A percentile compares a stretch with the other conserved stretches of the same genome.
Conservation (phyloP, 805 yeast species). For the Saturnispora mendoncae region DNA sequence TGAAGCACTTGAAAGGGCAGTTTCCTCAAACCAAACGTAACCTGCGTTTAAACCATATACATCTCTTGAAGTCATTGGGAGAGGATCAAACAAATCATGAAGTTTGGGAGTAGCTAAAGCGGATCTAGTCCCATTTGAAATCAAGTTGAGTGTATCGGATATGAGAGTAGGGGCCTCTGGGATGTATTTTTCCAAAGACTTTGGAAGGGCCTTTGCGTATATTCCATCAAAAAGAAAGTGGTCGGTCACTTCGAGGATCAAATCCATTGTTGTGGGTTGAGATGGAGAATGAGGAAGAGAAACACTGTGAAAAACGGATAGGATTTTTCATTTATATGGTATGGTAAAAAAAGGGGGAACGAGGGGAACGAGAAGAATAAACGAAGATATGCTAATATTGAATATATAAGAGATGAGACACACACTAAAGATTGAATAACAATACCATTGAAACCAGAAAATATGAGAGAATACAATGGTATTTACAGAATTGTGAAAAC, state of each 20-base stretch:
- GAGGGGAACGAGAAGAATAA: conserved; percentile 7
- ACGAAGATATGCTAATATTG: too few species aligned
- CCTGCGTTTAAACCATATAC: conserved; percentile 35
- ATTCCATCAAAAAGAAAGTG: conserved; percentile 62
- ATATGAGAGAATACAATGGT: too few species aligned
- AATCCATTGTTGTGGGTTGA: conserved; percentile 56
- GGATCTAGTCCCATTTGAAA: conserved; percentile 22
- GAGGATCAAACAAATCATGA: conserved; percentile 23
- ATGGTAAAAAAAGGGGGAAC: conserved; percentile 4
- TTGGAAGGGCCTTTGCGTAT: conserved; percentile 64
- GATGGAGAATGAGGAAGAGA: neutral
- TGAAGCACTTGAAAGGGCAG: conserved; percentile 55
- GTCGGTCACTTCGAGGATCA: conserved; percentile 76
- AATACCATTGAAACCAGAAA: too few species aligned
- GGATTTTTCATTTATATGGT: conserved; percentile 1
- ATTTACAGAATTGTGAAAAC: too few species aligned
- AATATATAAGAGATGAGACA: too few species aligned
- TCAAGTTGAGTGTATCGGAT: conserved; percentile 16
- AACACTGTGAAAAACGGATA: neutral
- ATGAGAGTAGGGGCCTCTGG: conserved; percentile 25
- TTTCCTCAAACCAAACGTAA: conserved; percentile 50
- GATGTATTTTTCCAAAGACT: conserved; percentile 32
- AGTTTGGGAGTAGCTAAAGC: conserved; percentile 18
- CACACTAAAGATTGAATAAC: too few species aligned
- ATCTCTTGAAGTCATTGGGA: conserved; percentile 24